Evolutionary conservation across 768 basidiomycete genomes (phyloP), one percentile per base, ranked within the genome.

Genomic region (Leccinum obscurum): DNA sequence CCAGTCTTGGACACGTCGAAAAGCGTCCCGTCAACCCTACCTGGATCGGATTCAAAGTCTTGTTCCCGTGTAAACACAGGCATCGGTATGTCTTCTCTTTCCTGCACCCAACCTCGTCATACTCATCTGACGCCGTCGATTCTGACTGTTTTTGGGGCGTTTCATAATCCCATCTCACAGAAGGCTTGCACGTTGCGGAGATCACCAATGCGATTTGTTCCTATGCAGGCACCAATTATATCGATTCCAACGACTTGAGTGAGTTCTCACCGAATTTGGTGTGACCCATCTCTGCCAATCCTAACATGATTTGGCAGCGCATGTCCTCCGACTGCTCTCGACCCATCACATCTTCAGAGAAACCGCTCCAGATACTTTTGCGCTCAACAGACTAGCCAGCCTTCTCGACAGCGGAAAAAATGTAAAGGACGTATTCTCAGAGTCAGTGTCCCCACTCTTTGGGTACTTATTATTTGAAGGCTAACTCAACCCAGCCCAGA

Each of bases 341-440:
- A 90, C 90, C 0, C 89, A 91, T 68, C 90, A 92, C 70, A 82
- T 92, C 55, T 77, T 89, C 34, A 79, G 81, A 46, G 92, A 93
- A 71, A 77, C 83, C 3, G 77, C 81, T 10, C 90, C 89, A 4
- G 82, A 92, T 66, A 84, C 87, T 6, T 93, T 93, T 65, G 79
- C 88, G 8, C 79, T 84, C 55, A 93, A 88, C 66, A 82, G 90
- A 39, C 79, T 90, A 57, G 86, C 87, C 4, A 85, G 85, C 9
- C 74, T 86, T 13, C 74, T 92, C 5, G 89, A 92, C 66, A 85
- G 84, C 0, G 88, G 90, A 6, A 87, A 87, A 70, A 70, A 75
- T 4, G 75, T 84, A 34, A 69, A 77, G 9, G 78, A 83, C 2
- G 69, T 89, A 28, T 77, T 78, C 50, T 70, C 78, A 64, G 74